A percentile compares a stretch with the other conserved stretches of the same genome.
Evolutionary conservation across 208 protist species (phyloP).

Genomic region (Trypanosomatidae sp.): DNA sequence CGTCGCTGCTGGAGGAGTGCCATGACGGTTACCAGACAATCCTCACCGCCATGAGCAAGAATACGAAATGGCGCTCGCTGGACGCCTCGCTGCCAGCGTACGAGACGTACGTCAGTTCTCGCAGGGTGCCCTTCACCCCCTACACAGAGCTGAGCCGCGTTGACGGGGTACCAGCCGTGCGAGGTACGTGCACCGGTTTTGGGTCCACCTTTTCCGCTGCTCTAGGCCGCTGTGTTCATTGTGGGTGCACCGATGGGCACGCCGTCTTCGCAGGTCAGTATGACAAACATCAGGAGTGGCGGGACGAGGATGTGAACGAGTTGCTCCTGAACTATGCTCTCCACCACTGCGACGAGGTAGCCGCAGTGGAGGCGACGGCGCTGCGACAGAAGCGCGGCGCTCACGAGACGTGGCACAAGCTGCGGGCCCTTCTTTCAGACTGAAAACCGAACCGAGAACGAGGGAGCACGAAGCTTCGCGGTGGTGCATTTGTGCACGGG

Average conservation of each 20-base stretch:
- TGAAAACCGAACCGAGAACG: neutral
- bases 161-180: conserved; percentile 61
- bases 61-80: conserved; percentile 49
- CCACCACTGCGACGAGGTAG: conserved; percentile 64
- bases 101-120: conserved; percentile 13
- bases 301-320: conserved; percentile 37
- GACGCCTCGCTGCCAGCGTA: conserved; percentile 27
- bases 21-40: conserved; percentile 72
- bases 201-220: conserved; percentile 52
- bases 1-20: conserved; percentile 69
- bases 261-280: conserved; percentile 29
- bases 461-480: neutral
- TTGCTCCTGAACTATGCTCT: conserved; percentile 53
- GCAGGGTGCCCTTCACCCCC: conserved; percentile 26
- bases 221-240: conserved; percentile 48
- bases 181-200: conserved; percentile 77
- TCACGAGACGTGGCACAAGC: conserved; percentile 39
- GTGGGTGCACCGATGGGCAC: conserved; percentile 70
- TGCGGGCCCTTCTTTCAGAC: conserved; percentile 27
- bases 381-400: conserved; percentile 28
- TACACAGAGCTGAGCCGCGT: conserved; percentile 61
- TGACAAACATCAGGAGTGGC: conserved; percentile 51
- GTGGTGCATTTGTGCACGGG: neutral
- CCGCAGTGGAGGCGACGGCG: conserved; percentile 59
- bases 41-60: conserved; percentile 59